These are phyloP conservation scores for Hypericum androsaemum DNA, from an alignment of 345 rosid species.

Conservation along the genomic window DNA sequence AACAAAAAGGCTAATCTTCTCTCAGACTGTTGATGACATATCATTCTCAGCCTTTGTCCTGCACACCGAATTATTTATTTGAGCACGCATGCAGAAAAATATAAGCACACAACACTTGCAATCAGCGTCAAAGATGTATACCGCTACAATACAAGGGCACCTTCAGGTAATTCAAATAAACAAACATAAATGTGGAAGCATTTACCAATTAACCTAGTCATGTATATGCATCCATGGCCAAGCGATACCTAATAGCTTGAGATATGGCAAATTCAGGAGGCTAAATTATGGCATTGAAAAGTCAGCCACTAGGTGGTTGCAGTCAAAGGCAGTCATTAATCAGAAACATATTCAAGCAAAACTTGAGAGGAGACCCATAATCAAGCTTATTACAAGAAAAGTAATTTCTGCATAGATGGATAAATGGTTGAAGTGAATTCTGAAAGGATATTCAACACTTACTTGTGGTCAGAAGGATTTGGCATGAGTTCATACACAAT, in stretches of 20 bases:
- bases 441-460: slow-evolving; percentile 25
- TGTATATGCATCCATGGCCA: too few relatives aligned
- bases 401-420: background rate
- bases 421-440: background rate
- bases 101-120: background rate
- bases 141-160: background rate
- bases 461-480: slow-evolving; percentile 99
- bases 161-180: too few relatives aligned
- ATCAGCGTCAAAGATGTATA: background rate
- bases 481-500: slow-evolving; percentile 86
- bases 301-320: too few relatives aligned
- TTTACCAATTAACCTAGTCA: too few relatives aligned
- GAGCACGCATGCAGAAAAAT: background rate
- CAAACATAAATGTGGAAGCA: too few relatives aligned
- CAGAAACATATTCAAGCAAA: too few relatives aligned
- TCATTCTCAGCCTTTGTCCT: slow-evolving; percentile 58
- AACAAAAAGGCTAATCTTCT: too few relatives aligned
- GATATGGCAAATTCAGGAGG: too few relatives aligned
- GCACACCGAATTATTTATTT: slow-evolving; percentile 15
- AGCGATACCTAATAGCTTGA: too few relatives aligned
- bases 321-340: too few relatives aligned
- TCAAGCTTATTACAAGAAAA: background rate
- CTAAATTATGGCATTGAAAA: too few relatives aligned
- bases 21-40: too few relatives aligned
- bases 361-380: background rate